A percentile compares a stretch with the other conserved stretches of the same genome.
These are phyloP conservation scores for Backusella tarrabulga DNA, from an alignment of 192 early-diverging fungal species.

Conservation along the genomic window DNA sequence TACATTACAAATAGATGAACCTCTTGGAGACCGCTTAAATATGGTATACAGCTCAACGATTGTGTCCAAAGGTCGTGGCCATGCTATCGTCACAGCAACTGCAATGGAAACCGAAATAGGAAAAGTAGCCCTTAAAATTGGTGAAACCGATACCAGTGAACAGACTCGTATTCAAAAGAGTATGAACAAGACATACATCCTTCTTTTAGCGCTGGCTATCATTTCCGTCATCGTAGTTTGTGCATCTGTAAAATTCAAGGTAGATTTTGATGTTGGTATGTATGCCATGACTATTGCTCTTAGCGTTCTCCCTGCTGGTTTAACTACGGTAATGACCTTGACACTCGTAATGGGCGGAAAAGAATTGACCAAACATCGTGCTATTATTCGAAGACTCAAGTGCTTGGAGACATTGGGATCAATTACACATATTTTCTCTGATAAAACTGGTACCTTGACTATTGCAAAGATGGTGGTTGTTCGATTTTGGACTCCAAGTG, in stretches of 20 bases:
- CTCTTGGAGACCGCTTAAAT: constrained; percentile 91
- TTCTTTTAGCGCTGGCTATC: constrained; percentile 67
- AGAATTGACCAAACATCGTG: constrained; percentile 81
- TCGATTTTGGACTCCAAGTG: constrained; percentile 74
- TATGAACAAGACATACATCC: constrained; percentile 72
- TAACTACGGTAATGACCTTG: constrained; percentile 92
- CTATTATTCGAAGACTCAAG: constrained; percentile 89
- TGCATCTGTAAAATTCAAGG: constrained; percentile 62
- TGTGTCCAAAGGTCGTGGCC: constrained; percentile 86
- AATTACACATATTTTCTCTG: constrained; percentile 93
- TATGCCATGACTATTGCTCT: constrained; percentile 86
- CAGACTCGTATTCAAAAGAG: constrained; percentile 64
- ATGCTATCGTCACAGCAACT: constrained; percentile 83
- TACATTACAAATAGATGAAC: constrained; percentile 46
- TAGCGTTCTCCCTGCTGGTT: constrained; percentile 89
- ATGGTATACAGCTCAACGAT: constrained; percentile 89
- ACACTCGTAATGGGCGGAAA: constrained; percentile 89
- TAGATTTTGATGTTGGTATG: constrained; percentile 59
- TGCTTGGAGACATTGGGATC: constrained; percentile 92
- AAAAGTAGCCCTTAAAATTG: constrained; percentile 80
- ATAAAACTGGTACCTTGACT: constrained; percentile 92
- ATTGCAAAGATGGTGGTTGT: constrained; percentile 94
- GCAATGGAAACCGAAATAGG: constrained; percentile 90
- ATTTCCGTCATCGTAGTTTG: constrained; percentile 83
- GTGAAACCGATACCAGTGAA: constrained; percentile 45